Base-by-base conservation (phyloP, 2,329 filamentous ascomycete genomes). In the Leptographium flavum region DNA sequence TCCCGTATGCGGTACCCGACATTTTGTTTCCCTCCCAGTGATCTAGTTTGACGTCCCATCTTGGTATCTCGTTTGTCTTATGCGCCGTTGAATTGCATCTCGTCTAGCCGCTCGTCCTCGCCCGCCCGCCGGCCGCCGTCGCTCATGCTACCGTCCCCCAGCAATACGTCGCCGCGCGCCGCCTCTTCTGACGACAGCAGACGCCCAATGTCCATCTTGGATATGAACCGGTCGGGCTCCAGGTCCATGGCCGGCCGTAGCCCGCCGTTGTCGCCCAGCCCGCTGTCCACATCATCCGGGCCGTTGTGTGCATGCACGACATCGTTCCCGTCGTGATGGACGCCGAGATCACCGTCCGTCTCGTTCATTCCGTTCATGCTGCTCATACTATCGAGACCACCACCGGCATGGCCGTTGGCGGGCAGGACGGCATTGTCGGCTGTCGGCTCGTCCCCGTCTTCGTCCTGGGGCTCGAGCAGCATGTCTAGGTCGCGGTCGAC, bases 401-500 rank as follows among this genome's bases (percentile, higher is more conserved):
- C 7, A 15, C 27, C 14, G 36, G 27, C 17, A 33, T 25, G 10
- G 25, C 27, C 23, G 27, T 13, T 39, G 32, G 22, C 45, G 15
- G 19, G 33, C 31, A 22, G 45, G 14, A 36, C 19, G 33, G 17
- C 11, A 6, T 13, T 36, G 33, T 11, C 33, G 33, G 33, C n/a
- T 5, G 13, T 15, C 5, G 39, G 6, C 23, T 41, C 39, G 21
- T 27, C 66, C 0, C 70, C 64, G 0, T 69, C 68, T 0, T 62
- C 66, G 19, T 64, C 61, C 25, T 63, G 59, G 35, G 69, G 65
- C 46, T 68, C 64, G 31, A 73, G 70, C 46, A 74, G 51, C 69
- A 73, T 71, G 38, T 72, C 70, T 49, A 73, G 51, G 45, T 74
- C 70, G 15, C 63, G 60, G 33, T 73, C 68, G 27, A 71, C 65